These are phyloP conservation scores for Saturnispora zaruensis DNA, from an alignment of 805 yeast genomes.

Conservation along the genomic window DNA sequence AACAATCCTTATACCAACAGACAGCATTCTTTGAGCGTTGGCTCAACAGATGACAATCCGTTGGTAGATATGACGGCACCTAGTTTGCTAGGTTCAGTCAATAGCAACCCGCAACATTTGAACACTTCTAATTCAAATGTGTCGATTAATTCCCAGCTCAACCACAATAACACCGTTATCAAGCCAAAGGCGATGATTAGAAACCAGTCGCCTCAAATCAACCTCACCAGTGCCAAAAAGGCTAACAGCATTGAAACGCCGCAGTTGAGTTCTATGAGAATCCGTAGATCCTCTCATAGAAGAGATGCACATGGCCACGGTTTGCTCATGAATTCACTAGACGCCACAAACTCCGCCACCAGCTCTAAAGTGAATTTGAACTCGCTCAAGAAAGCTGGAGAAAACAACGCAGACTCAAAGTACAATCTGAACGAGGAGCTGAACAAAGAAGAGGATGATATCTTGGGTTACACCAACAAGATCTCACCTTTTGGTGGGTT, in stretches of 20 bases:
- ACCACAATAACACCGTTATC: constrained; percentile 14
- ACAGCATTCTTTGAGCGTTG: constrained; percentile 12
- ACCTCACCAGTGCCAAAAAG: constrained; percentile 5
- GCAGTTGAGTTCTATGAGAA: constrained; percentile 14
- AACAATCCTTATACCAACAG: constrained; percentile 23
- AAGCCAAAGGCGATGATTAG: constrained; percentile 21
- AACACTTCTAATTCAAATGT: background rate
- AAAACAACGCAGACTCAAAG: background rate
- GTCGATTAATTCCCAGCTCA: background rate
- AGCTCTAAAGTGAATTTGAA: background rate
- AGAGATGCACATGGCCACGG: constrained; percentile 8
- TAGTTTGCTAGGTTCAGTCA: background rate
- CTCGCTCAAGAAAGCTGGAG: background rate
- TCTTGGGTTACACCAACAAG: constrained; percentile 18
- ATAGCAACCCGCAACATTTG: constrained; percentile 2
- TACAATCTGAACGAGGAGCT: background rate
- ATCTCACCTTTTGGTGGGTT: constrained; percentile 68
- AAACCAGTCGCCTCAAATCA: constrained; percentile 10
- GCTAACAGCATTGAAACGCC: constrained; percentile 9
- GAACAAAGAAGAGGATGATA: constrained; percentile 11
- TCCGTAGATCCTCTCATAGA: constrained; percentile 11
- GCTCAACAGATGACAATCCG: constrained; percentile 11
- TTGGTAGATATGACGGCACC: background rate
- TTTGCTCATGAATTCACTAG: background rate
- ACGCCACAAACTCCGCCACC: background rate